Percentiles rank a stretch among this genome's conserved stretches.
These are phyloP conservation scores for Diaporthe batatas DNA, from an alignment of 2,329 filamentous ascomycete species.

Conservation along the genomic window DNA sequence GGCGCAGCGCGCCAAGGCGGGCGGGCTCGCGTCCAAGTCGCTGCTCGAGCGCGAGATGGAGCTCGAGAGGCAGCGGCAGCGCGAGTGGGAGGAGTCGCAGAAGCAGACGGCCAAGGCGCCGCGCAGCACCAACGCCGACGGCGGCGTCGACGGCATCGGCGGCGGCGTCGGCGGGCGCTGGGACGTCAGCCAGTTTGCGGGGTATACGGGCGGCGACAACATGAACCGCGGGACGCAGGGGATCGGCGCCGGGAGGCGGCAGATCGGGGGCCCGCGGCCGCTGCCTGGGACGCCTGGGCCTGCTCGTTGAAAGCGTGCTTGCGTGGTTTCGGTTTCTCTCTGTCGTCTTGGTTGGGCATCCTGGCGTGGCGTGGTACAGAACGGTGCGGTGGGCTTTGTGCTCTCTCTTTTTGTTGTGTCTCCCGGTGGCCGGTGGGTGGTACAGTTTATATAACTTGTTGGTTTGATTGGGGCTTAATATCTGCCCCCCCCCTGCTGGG, in stretches of 20 bases:
- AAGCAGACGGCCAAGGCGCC: conserved; percentile 70
- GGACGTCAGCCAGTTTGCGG: conserved; percentile 82
- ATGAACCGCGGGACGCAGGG: conserved; percentile 77
- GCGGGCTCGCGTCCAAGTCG: conserved; percentile 75
- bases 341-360: background rate
- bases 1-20: conserved; percentile 72
- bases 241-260: conserved; percentile 78
- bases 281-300: conserved; percentile 59
- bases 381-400: background rate
- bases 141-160: conserved; percentile 72
- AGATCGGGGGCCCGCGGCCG: conserved; percentile 84
- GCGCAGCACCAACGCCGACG: conserved; percentile 59
- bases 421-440: too few species aligned
- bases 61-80: conserved; percentile 80
- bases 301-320: background rate
- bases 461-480: background rate
- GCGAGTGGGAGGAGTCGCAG: conserved; percentile 84
- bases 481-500: too few species aligned
- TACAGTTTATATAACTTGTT: conserved; percentile 6
- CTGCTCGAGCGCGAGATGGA: conserved; percentile 86
- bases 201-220: conserved; percentile 80
- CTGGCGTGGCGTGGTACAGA: too few species aligned
- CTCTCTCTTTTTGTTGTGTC: background rate
- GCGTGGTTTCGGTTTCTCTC: background rate
- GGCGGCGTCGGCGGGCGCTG: conserved; percentile 77